phyloP scores from a whole-genome alignment of 2,329 filamentous ascomycete genomes.

The Ophiosphaerella korrae region DNA sequence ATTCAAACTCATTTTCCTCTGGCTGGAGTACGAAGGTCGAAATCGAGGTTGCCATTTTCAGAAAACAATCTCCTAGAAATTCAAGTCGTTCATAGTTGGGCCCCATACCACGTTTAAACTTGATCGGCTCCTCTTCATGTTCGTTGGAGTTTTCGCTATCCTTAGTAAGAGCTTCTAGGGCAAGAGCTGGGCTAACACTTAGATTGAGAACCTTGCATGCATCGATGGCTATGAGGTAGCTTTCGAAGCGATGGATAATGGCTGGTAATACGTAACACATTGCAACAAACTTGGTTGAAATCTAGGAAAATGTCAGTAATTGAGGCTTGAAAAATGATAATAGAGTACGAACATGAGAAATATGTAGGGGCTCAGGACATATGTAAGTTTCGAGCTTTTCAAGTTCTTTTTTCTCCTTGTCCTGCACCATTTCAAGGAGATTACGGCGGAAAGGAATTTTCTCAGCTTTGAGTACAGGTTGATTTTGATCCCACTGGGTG shows the following conservation, averaged over 20 bases:
- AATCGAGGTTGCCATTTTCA: slow-evolving; percentile 95
- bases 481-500: slow-evolving; percentile 63
- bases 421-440: slow-evolving; percentile 67
- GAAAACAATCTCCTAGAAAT: slow-evolving; percentile 88
- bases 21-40: slow-evolving; percentile 79
- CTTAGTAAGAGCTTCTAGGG: slow-evolving; percentile 90
- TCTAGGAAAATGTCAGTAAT: slow-evolving; percentile 51
- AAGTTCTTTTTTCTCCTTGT: slow-evolving; percentile 59
- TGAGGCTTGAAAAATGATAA: neutral
- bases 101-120: slow-evolving; percentile 84
- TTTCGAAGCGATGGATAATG: slow-evolving; percentile 82
- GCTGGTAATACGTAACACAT: slow-evolving; percentile 80
- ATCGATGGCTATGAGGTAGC: slow-evolving; percentile 78
- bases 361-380: slow-evolving; percentile 74
- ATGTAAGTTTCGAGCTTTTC: slow-evolving; percentile 65
- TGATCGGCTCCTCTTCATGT: slow-evolving; percentile 67
- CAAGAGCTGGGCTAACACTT: slow-evolving; percentile 67
- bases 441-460: slow-evolving; percentile 80
- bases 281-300: slow-evolving; percentile 71
- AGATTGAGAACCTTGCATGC: slow-evolving; percentile 70
- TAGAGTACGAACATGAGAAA: slow-evolving; percentile 70
- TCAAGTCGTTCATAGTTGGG: slow-evolving; percentile 94
- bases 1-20: slow-evolving; percentile 80
- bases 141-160: slow-evolving; percentile 85
- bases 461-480: slow-evolving; percentile 81